A percentile compares a stretch with the other conserved stretches of the same genome.
These are phyloP conservation scores for Cutaneotrichosporon daszewskae DNA, from an alignment of 1,284 basidiomycete species.

Conservation along the genomic window DNA sequence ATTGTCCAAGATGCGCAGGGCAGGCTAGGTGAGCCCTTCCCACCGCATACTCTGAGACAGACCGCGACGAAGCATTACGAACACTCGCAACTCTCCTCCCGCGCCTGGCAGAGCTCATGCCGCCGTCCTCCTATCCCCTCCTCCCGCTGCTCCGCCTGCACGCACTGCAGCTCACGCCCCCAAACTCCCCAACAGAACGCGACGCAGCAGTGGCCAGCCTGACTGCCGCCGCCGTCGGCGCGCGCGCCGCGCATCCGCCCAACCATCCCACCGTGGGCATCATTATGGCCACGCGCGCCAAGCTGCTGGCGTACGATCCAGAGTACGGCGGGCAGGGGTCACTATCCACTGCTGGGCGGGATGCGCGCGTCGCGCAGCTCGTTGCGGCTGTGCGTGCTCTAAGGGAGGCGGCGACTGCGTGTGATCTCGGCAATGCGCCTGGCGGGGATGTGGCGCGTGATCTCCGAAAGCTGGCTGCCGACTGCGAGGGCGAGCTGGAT, in stretches of 20 bases:
- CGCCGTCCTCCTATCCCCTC: conserved; percentile 65
- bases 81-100: conserved; percentile 59
- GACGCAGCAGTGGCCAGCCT: conserved; percentile 54
- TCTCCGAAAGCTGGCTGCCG: neutral
- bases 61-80: conserved; percentile 56
- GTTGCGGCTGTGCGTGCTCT: conserved; percentile 61
- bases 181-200: conserved; percentile 15
- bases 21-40: conserved; percentile 43
- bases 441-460: conserved; percentile 20
- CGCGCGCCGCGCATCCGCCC: conserved; percentile 54
- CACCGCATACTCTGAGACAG: neutral
- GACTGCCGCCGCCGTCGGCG: conserved; percentile 56
- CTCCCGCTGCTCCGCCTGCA: conserved; percentile 66
- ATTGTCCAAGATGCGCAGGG: conserved; percentile 63
- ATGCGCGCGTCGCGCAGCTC: conserved; percentile 35
- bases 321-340: neutral
- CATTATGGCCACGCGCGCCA: conserved; percentile 71
- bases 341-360: neutral
- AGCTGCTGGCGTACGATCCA: conserved; percentile 55
- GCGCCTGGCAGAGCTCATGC: conserved; percentile 61
- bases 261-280: conserved; percentile 77
- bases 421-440: conserved; percentile 38
- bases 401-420: conserved; percentile 52
- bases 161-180: conserved; percentile 26
- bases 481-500: conserved; percentile 9